Conservation (phyloP, 257 asterid genomes). For the Echites panduratus region DNA sequence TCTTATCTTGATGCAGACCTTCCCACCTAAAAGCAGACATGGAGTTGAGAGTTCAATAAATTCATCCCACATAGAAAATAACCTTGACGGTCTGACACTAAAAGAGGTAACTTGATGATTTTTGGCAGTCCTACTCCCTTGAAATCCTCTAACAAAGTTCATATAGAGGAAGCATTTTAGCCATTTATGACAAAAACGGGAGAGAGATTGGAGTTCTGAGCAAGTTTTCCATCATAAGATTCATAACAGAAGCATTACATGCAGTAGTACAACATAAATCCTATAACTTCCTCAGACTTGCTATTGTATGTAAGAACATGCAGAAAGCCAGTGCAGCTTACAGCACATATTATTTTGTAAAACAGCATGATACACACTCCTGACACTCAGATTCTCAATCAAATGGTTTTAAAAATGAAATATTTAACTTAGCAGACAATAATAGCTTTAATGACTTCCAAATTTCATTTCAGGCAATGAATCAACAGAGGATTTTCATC, state of each 20-base stretch:
- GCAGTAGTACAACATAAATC: neutral
- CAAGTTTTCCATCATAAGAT: too few relatives aligned
- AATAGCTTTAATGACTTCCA: conserved; percentile 1
- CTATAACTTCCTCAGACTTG: neutral
- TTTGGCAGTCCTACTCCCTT: neutral
- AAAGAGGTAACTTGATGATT: conserved; percentile 23
- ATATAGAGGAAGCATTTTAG: neutral
- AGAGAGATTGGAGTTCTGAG: too few relatives aligned
- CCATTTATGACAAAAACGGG: neutral
- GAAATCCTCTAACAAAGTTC: too few relatives aligned
- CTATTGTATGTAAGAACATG: neutral
- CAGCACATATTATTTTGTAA: too few relatives aligned
- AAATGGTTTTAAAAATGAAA: neutral
- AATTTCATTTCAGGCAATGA: conserved; percentile 36
- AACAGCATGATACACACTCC: neutral
- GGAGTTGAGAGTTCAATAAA: conserved; percentile 35
- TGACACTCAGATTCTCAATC: neutral
- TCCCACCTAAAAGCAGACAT: conserved; percentile 37
- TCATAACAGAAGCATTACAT: neutral
- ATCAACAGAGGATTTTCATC: conserved; percentile 41
- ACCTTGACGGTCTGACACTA: conserved; percentile 40
- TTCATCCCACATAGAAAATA: conserved; percentile 33
- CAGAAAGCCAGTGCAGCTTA: neutral
- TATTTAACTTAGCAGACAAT: neutral
- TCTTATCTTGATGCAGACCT: conserved; percentile 21